Evolutionary conservation across 1,139 yeast species (phyloP).

Genomic region (Debaryomycetaceae sp.): DNA sequence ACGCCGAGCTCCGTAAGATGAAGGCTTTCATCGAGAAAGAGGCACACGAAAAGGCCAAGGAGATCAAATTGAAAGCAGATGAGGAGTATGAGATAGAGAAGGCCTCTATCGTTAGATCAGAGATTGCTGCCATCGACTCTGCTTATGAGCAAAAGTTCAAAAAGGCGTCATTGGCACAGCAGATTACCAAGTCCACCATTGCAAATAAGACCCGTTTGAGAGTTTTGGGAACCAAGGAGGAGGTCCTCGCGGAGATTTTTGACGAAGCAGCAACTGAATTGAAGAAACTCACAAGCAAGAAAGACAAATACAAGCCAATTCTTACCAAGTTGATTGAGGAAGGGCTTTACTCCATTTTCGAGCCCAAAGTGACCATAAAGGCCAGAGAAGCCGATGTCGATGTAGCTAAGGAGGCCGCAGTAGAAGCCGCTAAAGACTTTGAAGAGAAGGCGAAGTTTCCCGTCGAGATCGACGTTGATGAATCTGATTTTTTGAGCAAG

Average conservation of each 20-base stretch:
- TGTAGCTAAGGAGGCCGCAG: conserved; percentile 60
- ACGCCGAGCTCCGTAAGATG: conserved; percentile 95
- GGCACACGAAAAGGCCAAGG: conserved; percentile 98
- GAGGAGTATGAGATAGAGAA: conserved; percentile 98
- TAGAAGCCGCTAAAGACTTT: conserved; percentile 61
- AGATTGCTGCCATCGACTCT: conserved; percentile 83
- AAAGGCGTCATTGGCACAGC: conserved; percentile 90
- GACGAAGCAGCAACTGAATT: conserved; percentile 65
- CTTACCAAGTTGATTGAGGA: conserved; percentile 81
- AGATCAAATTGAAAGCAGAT: conserved; percentile 90
- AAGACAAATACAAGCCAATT: conserved; percentile 61
- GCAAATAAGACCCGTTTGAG: conserved; percentile 93
- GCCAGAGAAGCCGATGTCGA: conserved; percentile 69
- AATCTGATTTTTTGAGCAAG: conserved; percentile 51
- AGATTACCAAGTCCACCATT: conserved; percentile 90
- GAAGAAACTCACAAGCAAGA: conserved; percentile 45
- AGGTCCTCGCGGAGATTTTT: conserved; percentile 71
- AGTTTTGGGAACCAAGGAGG: conserved; percentile 82
- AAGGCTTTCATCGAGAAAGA: conserved; percentile 98
- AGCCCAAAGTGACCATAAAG: conserved; percentile 57
- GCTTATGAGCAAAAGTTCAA: conserved; percentile 79
- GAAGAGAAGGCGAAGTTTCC: conserved; percentile 54
- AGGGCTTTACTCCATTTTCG: conserved; percentile 73
- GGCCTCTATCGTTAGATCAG: conserved; percentile 89
- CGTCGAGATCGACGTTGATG: conserved; percentile 53